phyloP scores from a whole-genome alignment of 495 filamentous ascomycete species.

The Hypoxylon rickii region DNA sequence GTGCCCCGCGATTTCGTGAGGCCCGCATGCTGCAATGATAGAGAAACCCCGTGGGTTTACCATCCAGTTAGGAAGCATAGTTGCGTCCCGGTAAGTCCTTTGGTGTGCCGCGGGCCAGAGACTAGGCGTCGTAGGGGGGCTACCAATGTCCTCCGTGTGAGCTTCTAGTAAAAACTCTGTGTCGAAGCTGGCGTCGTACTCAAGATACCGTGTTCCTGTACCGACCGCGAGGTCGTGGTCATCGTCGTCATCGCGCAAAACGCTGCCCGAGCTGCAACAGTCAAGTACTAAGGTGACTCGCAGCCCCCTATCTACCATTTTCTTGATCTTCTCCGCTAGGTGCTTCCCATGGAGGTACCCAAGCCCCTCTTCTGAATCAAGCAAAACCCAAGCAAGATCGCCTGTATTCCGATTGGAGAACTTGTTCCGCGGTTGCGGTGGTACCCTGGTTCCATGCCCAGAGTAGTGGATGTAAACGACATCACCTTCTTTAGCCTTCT shows the following conservation, averaged over 20 bases:
- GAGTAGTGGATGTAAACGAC: constrained; percentile 42
- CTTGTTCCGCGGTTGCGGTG: background rate
- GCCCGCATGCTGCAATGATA: background rate
- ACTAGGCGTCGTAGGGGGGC: too few species aligned
- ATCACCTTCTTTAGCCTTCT: constrained; percentile 29
- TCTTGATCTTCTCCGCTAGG: constrained; percentile 16
- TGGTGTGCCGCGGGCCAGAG: too few species aligned
- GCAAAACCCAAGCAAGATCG: constrained; percentile 31
- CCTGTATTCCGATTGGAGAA: constrained; percentile 19
- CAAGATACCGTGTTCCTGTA: background rate
- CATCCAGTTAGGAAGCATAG: background rate
- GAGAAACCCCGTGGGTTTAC: background rate
- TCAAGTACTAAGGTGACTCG: constrained; percentile 34
- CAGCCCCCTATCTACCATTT: constrained; percentile 31
- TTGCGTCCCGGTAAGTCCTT: background rate
- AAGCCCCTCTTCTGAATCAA: constrained; percentile 6
- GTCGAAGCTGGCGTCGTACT: background rate
- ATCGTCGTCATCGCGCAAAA: too few species aligned
- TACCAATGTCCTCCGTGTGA: background rate
- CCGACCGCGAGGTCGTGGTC: too few species aligned
- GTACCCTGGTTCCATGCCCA: constrained; percentile 38
- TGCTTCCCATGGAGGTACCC: constrained; percentile 19
- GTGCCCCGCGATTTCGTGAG: background rate
- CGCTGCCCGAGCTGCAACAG: constrained; percentile 33
- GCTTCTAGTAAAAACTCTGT: background rate